Base-by-base conservation (phyloP, 345 rosid species). In the Euphorbia lathyris region DNA sequence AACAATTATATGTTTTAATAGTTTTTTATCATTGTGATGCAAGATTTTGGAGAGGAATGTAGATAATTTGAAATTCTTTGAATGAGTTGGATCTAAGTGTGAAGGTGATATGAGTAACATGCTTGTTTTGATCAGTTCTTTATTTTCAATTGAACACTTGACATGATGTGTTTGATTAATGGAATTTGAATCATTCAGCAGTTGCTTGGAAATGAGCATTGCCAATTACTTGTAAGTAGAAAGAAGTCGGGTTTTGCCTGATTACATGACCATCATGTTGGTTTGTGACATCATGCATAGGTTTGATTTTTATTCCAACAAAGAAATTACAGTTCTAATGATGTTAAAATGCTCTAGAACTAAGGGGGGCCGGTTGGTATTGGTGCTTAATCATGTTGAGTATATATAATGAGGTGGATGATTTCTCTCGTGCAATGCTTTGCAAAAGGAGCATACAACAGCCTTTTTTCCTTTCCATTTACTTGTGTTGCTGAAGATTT, bases 11-110 rank as follows among this genome's bases (percentile, higher is more conserved):
- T 66, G 58, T 27, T 56, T 55, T 40, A 25, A 25, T 63, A 30
- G 50, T 30, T 32, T 58, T 50, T 57, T 26, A 25, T 69, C 43
- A 69, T 11, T 9, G 22, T 30, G 45, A 32, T 67, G 69, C 60
- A 52, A 22, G 22, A 22, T 63, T 36, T 17, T 23, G 9, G 12
- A 25, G 53, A 25, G 29, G 55, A 47, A 64, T 19, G 22, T 38
- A 47, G 10, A 45, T 43, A 27, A 45, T 20, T 25, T 16, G 42
- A 23, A 42, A 23, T 5, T 40, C 53, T 27, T 63, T 30, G 48
- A 62, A 8, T 43, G 36, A 48, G 38, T 38, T 62, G 48, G 45
- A 20, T 17, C 52, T 63, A 29, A 19, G 5, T 20, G 22, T 32
- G 11, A 29, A n/a, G 20, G 14, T 58, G 36, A 8, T 42, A 20